These are phyloP conservation scores for Penicillium simplicissimum DNA, from an alignment of 495 filamentous ascomycete genomes.

Conservation along the genomic window DNA sequence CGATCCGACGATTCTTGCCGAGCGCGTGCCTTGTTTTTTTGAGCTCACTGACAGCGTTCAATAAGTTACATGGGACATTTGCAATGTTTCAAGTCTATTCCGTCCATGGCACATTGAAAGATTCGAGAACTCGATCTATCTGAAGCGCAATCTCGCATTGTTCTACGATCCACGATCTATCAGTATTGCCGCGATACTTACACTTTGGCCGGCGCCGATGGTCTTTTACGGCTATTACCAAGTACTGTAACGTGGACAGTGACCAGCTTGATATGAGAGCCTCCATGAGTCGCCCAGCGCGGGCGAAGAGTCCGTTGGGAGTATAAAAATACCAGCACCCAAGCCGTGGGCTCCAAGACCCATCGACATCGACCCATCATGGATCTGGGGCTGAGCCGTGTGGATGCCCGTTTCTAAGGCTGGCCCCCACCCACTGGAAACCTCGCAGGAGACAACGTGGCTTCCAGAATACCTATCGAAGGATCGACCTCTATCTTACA, in stretches of 20 bases:
- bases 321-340: neutral
- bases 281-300: neutral
- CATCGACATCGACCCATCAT: constrained; percentile 1
- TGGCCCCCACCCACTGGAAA: constrained; percentile 10
- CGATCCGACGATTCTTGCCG: neutral
- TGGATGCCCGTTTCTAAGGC: neutral
- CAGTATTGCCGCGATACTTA: neutral
- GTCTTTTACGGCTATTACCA: neutral
- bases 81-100: neutral
- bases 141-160: neutral
- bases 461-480: constrained; percentile 28
- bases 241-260: neutral
- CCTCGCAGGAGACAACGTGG: constrained; percentile 22
- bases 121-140: neutral
- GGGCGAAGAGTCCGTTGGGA: neutral
- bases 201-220: neutral
- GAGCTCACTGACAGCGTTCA: neutral
- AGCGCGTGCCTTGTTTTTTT: neutral
- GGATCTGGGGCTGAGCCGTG: constrained; percentile 24
- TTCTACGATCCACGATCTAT: constrained; percentile 1
- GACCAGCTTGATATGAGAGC: neutral
- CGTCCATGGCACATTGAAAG: neutral
- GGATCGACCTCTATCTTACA: constrained; percentile 10
- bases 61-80: neutral
- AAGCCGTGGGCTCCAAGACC: neutral